phyloP scores from a whole-genome alignment of 2,329 filamentous ascomycete species.

The Emydomyces testavorans region DNA sequence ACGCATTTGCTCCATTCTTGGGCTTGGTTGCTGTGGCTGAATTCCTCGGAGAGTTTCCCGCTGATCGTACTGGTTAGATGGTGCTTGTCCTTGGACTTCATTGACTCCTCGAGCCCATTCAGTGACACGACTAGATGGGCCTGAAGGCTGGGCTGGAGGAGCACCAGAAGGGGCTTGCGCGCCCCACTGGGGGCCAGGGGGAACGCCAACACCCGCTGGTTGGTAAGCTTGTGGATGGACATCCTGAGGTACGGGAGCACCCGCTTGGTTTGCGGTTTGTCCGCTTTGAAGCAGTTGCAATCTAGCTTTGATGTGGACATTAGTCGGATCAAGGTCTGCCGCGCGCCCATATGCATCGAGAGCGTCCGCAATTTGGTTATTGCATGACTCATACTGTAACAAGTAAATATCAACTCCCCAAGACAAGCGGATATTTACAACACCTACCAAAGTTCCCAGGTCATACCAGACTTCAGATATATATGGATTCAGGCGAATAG shows the following conservation, averaged over 20 bases:
- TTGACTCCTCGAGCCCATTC: conserved; percentile 59
- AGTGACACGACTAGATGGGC: conserved; percentile 50
- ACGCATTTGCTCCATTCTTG: conserved; percentile 59
- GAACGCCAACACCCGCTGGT: conserved; percentile 65
- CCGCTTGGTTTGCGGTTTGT: conserved; percentile 60
- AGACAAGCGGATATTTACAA: background rate
- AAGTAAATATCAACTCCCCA: conserved; percentile 23
- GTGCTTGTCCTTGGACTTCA: conserved; percentile 52
- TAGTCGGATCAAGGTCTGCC: conserved; percentile 82
- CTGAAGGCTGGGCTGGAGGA: conserved; percentile 46
- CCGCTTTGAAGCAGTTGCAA: conserved; percentile 79
- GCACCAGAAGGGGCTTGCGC: conserved; percentile 49
- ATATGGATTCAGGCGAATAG: conserved; percentile 91
- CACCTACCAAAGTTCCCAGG: conserved; percentile 77
- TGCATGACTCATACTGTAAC: conserved; percentile 83
- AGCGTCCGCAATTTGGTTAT: conserved; percentile 95
- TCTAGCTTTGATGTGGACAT: conserved; percentile 92
- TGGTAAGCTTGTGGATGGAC: conserved; percentile 94
- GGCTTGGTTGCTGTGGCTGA: conserved; percentile 62
- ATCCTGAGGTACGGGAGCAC: conserved; percentile 67
- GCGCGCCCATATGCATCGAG: conserved; percentile 91
- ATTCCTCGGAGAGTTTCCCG: conserved; percentile 60
- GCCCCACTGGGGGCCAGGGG: conserved; percentile 81
- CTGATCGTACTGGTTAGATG: conserved; percentile 59
- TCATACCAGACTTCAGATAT: conserved; percentile 99